phyloP scores from a whole-genome alignment of 2,329 filamentous ascomycete species.

The Trichoderma endophyticum region DNA sequence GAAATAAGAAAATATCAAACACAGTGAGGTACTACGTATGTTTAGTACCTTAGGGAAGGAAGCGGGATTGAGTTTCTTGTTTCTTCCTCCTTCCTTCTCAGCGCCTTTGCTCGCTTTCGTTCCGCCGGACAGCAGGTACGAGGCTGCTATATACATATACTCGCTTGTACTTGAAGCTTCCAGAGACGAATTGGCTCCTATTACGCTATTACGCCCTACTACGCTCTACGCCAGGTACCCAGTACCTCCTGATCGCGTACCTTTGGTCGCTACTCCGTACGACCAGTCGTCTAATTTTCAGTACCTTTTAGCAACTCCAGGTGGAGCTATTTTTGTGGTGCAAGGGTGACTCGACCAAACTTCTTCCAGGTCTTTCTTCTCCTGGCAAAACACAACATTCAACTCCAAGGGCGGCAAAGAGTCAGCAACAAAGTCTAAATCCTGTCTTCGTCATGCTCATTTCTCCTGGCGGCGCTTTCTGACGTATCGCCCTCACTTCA shows the following conservation, averaged over 20 bases:
- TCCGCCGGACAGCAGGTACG: not conserved
- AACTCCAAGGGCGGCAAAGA: not conserved
- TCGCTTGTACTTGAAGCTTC: not conserved
- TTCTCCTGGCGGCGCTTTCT: not conserved
- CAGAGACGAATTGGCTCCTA: not conserved
- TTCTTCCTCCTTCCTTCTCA: not conserved
- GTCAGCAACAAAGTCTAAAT: slow-evolving; percentile 3
- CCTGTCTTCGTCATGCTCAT: slow-evolving; percentile 11
- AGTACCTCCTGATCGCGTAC: not conserved
- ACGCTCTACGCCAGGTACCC: not conserved
- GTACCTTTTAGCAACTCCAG: not conserved
- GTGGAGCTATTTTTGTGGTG: slow-evolving; percentile 10
- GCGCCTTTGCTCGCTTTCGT: not conserved
- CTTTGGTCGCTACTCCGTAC: not conserved
- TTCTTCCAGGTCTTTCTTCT: not conserved
- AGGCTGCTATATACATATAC: not conserved
- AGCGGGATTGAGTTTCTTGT: not conserved
- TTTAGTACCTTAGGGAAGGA: not conserved
- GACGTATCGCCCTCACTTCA: not conserved
- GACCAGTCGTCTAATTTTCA: not conserved
- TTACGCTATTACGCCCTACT: not conserved
- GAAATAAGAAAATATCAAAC: not conserved
- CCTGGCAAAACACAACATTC: not conserved
- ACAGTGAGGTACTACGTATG: not conserved
- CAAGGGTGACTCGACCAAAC: not conserved